A percentile compares a stretch with the other conserved stretches of the same genome.
Evolutionary conservation across 2,329 filamentous ascomycete species (phyloP).

Genomic region (Talaromyces albobiverticillius): DNA sequence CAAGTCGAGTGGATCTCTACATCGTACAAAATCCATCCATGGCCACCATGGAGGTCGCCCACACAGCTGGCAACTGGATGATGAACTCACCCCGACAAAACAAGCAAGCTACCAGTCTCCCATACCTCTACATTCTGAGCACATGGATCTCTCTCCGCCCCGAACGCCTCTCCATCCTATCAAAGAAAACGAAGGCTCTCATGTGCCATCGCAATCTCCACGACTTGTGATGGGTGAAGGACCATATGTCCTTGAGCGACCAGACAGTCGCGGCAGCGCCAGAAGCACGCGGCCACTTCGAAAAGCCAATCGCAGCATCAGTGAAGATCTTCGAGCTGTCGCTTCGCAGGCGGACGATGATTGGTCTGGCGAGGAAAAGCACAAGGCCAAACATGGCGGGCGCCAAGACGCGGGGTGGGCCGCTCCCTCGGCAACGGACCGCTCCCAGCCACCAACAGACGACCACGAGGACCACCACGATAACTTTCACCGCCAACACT

Average conservation of each 20-base stretch:
- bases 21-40: conserved; percentile 36
- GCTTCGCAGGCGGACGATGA: conserved; percentile 11
- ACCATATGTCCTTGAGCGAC: conserved; percentile 21
- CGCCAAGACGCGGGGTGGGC: conserved; percentile 13
- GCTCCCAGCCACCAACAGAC: conserved; percentile 22
- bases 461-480: conserved; percentile 13
- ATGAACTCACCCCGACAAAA: conserved; percentile 21
- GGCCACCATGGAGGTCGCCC: conserved; percentile 28
- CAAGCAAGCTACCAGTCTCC: conserved; percentile 5
- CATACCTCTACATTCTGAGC: conserved; percentile 23
- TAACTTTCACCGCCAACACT: conserved; percentile 23
- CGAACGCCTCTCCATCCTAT: conserved; percentile 48
- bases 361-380: conserved; percentile 3
- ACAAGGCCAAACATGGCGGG: conserved; percentile 1
- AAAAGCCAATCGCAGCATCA: conserved; percentile 63
- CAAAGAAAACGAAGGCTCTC: conserved; percentile 41
- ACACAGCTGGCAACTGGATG: conserved; percentile 30
- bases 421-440: conserved; percentile 1
- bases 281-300: conserved; percentile 64
- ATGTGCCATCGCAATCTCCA: conserved; percentile 3
- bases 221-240: conserved; percentile 32
- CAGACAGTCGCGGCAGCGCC: conserved; percentile 49
- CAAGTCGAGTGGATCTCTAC: conserved; percentile 27
- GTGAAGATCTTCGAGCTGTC: conserved; percentile 67
- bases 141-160: conserved; percentile 31